Percentiles rank a stretch among this genome's conserved stretches.
Conservation (phyloP, 305 asterid genomes). For the Fraxinus latifolia region DNA sequence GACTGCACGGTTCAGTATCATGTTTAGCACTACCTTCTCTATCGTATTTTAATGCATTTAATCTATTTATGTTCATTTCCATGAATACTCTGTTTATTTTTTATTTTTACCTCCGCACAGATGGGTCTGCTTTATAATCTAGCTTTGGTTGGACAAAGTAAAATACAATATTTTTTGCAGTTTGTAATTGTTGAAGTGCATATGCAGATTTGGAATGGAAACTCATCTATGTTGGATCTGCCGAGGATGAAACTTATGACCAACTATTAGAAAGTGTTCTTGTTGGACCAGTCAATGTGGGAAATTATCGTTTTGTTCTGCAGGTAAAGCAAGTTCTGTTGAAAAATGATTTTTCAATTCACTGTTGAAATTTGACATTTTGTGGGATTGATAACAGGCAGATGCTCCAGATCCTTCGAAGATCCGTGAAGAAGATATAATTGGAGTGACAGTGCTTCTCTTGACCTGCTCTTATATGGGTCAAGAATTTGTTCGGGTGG, state of each 20-base stretch:
- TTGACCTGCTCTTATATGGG: conserved; percentile 82
- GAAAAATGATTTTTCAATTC: background rate
- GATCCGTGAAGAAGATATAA: conserved; percentile 87
- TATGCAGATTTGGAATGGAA: conserved; percentile 95
- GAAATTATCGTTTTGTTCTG: conserved; percentile 79
- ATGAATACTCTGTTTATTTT: background rate
- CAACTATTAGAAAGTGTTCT: conserved; percentile 94
- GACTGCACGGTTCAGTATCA: background rate
- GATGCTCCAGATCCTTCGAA: conserved; percentile 89
- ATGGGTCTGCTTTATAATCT: background rate
- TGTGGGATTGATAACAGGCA: conserved; percentile 46
- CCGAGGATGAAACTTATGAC: conserved; percentile 94
- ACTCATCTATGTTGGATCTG: conserved; percentile 95
- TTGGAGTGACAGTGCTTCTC: conserved; percentile 88
- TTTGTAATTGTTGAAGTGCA: conserved; percentile 20
- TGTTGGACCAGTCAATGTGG: conserved; percentile 96
- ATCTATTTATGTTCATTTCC: background rate
- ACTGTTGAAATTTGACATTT: background rate
- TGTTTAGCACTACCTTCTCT: background rate
- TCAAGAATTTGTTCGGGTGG: conserved; percentile 83
- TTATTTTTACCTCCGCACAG: background rate
- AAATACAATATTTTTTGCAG: background rate
- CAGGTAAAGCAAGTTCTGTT: conserved; percentile 46
- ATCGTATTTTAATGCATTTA: background rate
- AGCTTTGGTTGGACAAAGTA: background rate